A percentile compares a stretch with the other conserved stretches of the same genome.
phyloP scores from a whole-genome alignment of 148 eudicot genomes.

The Gaultheria prostrata region DNA sequence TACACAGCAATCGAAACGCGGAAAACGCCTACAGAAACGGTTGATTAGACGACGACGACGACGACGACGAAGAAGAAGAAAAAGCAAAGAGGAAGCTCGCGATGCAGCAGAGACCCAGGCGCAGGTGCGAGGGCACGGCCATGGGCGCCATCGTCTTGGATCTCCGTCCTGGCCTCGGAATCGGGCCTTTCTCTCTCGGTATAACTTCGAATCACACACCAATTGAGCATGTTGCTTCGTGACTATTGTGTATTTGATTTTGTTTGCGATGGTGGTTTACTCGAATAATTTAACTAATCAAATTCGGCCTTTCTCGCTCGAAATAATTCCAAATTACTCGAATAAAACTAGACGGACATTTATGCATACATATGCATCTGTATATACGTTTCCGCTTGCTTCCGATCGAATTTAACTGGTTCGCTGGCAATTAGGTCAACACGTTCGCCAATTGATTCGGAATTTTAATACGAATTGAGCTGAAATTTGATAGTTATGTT shows the following conservation, averaged over 20 bases:
- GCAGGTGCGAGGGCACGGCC: conserved; percentile 84
- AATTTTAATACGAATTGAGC: neutral
- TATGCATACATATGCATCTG: neutral
- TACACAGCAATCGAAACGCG: neutral
- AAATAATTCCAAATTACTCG: conserved; percentile 23
- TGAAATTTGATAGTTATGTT: neutral
- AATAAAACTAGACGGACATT: neutral
- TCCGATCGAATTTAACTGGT: neutral
- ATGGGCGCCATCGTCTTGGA: conserved; percentile 88
- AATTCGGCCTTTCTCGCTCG: conserved; percentile 63
- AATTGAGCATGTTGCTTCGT: no score
- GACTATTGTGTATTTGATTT: no score
- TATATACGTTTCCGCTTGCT: neutral
- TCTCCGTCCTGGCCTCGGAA: conserved; percentile 83
- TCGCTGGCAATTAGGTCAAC: neutral
- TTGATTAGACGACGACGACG: neutral
- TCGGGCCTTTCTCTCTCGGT: conserved; percentile 90
- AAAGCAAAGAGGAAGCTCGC: neutral
- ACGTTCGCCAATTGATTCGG: neutral
- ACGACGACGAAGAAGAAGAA: neutral
- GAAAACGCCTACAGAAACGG: neutral
- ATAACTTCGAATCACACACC: neutral
- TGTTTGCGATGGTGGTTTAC: no score
- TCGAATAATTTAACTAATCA: no score
- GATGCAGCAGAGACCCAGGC: conserved; percentile 61